A percentile compares a stretch with the other conserved stretches of the same genome.
Evolutionary conservation across 163 green algal genomes (phyloP).

Genomic region (Chlamydomonas reinhardtii): DNA sequence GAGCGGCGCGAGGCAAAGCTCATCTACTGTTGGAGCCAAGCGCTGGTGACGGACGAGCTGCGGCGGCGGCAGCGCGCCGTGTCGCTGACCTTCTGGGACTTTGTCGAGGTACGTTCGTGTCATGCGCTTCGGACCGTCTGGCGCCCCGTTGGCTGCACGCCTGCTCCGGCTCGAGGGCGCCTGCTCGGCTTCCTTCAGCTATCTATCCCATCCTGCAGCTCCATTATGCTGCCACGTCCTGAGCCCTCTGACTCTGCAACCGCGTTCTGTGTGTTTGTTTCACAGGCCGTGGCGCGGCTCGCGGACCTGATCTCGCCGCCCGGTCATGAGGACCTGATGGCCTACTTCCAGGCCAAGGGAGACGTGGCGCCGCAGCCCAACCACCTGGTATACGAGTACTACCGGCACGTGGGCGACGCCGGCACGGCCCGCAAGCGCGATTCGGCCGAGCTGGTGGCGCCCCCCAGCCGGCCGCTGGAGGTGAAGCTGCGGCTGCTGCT

Average conservation of each 20-base stretch:
- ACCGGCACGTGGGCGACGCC: conserved; percentile 21
- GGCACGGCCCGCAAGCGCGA: conserved; percentile 11
- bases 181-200: too few species aligned
- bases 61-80: conserved; percentile 63
- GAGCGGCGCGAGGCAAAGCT: conserved; percentile 45
- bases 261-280: too few species aligned
- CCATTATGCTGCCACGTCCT: too few species aligned
- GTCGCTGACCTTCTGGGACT: conserved; percentile 61
- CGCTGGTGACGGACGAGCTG: conserved; percentile 66
- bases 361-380: conserved; percentile 6
- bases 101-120: conserved; percentile 60
- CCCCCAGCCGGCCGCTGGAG: conserved; percentile 41
- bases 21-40: conserved; percentile 61
- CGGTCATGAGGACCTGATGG: conserved; percentile 28
- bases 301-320: conserved; percentile 52
- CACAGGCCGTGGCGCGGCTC: conserved; percentile 56
- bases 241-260: too few species aligned
- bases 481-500: conserved; percentile 49
- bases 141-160: too few species aligned
- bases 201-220: too few species aligned
- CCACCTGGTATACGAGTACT: conserved; percentile 43
- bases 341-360: conserved; percentile 13
- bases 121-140: too few species aligned
- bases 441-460: conserved; percentile 28
- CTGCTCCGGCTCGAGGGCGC: too few species aligned